These are phyloP conservation scores for Aspergillus viridinutans DNA, from an alignment of 2,329 filamentous ascomycete genomes.

Conservation along the genomic window DNA sequence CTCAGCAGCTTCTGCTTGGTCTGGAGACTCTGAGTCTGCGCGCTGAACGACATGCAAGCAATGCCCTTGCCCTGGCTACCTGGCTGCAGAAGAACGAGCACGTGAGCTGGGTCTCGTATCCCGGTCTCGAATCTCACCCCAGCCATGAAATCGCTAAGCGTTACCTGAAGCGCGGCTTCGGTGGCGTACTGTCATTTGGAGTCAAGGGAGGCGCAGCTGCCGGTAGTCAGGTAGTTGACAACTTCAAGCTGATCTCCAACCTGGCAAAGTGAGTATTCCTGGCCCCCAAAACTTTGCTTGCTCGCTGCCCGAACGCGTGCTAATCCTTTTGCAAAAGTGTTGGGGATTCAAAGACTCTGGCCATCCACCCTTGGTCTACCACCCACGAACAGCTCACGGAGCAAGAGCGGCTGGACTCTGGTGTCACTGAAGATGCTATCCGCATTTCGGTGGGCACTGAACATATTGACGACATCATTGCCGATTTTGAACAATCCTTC, in stretches of 20 bases:
- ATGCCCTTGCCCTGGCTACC: constrained; percentile 72
- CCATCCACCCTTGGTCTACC: constrained; percentile 92
- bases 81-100: constrained; percentile 81
- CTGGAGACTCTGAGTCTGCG: constrained; percentile 85
- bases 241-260: constrained; percentile 92
- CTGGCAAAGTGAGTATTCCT: constrained; percentile 65
- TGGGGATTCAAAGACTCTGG: constrained; percentile 89
- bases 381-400: constrained; percentile 89
- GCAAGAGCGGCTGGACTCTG: constrained; percentile 73
- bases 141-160: constrained; percentile 78
- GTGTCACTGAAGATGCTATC: constrained; percentile 84
- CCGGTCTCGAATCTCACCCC: constrained; percentile 75
- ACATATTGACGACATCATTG: constrained; percentile 96
- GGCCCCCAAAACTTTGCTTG: not conserved
- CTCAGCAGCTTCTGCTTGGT: constrained; percentile 86
- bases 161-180: constrained; percentile 79
- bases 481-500: constrained; percentile 91
- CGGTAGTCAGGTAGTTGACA: constrained; percentile 84
- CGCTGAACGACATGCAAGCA: constrained; percentile 79
- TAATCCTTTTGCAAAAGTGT: constrained; percentile 49
- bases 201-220: constrained; percentile 83
- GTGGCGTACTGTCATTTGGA: constrained; percentile 88
- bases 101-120: constrained; percentile 92
- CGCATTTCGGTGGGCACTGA: constrained; percentile 93
- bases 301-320: not conserved